phyloP scores from a whole-genome alignment of 768 basidiomycete species.

The Roridomyces roridus region DNA sequence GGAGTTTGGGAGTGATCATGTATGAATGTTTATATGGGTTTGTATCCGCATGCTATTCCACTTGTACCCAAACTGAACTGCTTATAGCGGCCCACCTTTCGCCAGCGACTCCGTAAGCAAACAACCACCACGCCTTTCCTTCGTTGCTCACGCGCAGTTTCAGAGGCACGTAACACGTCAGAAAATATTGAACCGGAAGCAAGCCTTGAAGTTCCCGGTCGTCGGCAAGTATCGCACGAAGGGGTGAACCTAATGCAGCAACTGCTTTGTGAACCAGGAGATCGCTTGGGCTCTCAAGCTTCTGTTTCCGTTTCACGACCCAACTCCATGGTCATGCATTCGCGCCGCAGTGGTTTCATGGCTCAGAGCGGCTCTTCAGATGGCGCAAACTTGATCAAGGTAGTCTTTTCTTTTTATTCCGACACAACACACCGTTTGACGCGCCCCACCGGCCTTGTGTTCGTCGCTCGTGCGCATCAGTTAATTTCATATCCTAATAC shows the following conservation, averaged over 20 bases:
- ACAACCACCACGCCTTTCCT: conserved; percentile 9
- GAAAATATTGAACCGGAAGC: conserved; percentile 97
- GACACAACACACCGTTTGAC: no score
- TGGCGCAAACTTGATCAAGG: conserved; percentile 93
- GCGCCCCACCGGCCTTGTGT: conserved; percentile 86
- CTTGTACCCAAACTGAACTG: conserved; percentile 17
- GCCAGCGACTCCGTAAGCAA: conserved; percentile 86
- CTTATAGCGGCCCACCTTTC: conserved; percentile 89
- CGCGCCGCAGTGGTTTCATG: conserved; percentile 78
- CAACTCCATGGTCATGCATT: conserved; percentile 77
- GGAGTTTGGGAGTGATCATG: conserved; percentile 97
- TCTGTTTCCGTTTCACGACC: conserved; percentile 73
- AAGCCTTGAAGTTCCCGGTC: conserved; percentile 85
- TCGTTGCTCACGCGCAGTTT: conserved; percentile 23
- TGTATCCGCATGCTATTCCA: conserved; percentile 34
- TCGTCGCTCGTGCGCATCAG: conserved; percentile 42
- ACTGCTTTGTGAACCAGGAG: conserved; percentile 94
- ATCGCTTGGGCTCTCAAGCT: conserved; percentile 83
- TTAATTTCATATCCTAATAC: conserved; percentile 31
- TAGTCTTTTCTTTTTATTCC: conserved; percentile 31
- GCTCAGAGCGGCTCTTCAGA: conserved; percentile 59
- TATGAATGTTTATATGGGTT: conserved; percentile 94
- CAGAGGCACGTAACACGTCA: conserved; percentile 94
- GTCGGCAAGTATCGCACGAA: conserved; percentile 85
- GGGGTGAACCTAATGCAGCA: conserved; percentile 88